A percentile compares a stretch with the other conserved stretches of the same genome.
phyloP scores from a whole-genome alignment of 148 eudicot genomes.

The Euryodendron excelsum region DNA sequence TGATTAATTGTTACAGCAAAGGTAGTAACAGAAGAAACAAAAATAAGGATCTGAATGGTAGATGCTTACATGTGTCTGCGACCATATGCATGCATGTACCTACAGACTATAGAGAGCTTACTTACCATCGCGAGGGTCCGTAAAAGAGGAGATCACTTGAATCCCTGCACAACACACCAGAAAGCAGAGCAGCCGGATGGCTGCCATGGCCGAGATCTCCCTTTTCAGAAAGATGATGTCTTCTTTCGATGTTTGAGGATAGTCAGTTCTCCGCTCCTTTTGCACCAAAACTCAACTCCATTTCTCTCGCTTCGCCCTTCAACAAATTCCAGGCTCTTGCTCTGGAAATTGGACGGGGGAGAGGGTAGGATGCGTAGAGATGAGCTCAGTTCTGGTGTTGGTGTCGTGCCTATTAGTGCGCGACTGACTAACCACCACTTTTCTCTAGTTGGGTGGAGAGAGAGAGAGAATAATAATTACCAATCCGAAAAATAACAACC shows the following conservation, averaged over 20 bases:
- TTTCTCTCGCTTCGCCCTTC: neutral
- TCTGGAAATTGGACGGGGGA: neutral
- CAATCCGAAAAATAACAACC: neutral
- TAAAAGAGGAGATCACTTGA: constrained; percentile 35
- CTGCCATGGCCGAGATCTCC: constrained; percentile 11
- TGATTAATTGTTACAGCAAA: too few relatives aligned
- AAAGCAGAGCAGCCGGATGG: constrained; percentile 29
- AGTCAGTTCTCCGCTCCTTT: neutral
- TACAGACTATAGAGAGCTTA: neutral
- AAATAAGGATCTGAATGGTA: neutral
- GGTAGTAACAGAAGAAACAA: too few relatives aligned
- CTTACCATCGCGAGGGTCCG: constrained; percentile 67
- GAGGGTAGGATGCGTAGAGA: neutral
- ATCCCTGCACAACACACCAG: constrained; percentile 21
- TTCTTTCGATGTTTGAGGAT: too few relatives aligned
- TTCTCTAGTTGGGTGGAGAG: neutral
- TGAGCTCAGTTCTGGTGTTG: neutral
- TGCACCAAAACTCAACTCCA: neutral
- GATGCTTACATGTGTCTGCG: neutral
- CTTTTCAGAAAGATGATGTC: too few relatives aligned
- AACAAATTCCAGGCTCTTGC: neutral
- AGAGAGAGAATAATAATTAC: neutral
- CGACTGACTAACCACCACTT: neutral
- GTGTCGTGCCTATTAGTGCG: neutral
- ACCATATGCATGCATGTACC: neutral